Evolutionary conservation across 805 yeast species (phyloP), one percentile per base, ranked within the genome.

Genomic region (Dipodascus albidus): DNA sequence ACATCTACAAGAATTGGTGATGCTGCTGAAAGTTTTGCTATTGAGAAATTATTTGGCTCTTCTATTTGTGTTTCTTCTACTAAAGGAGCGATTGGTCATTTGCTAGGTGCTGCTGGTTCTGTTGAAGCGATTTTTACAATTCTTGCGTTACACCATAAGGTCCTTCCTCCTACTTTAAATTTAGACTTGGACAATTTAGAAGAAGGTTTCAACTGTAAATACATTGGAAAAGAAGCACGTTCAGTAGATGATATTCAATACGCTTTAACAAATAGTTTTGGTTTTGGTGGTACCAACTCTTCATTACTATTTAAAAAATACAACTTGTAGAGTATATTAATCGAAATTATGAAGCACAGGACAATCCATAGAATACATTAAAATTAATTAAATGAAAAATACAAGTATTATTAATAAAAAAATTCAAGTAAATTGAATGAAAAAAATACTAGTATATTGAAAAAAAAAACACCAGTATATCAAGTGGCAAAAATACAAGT

Each of bases 281-380:
- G 99, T 0, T 93, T 93, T 70, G 99, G 99, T 4, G 99, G 99
- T 6, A 87, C 95, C 3, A 93, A 93, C 67, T 83, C 95, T 3
- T 77, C 95, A 1, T 62, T 93, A 1, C 51, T 67, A 2, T 67
- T 68, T 54, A 55, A 51, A 48, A 55, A 53, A 50, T 51, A 48
- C 20, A n/a, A n/a, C n/a, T n/a, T n/a, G n/a, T n/a, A n/a, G n/a
- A n/a, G n/a, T n/a, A n/a, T n/a, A n/a, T n/a, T n/a, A n/a, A n/a
- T n/a, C n/a, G n/a, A n/a, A n/a, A n/a, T n/a, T n/a, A n/a, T n/a
- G n/a, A n/a, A n/a, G n/a, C n/a, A n/a, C n/a, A n/a, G n/a, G n/a
- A n/a, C n/a, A n/a, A n/a, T n/a, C n/a, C n/a, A n/a, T n/a, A n/a
- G n/a, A n/a, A n/a, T n/a, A n/a, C n/a, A n/a, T n/a, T n/a, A n/a